These are phyloP conservation scores for Phytophthora colocasiae DNA, from an alignment of 352 stramenopile species.

Conservation along the genomic window DNA sequence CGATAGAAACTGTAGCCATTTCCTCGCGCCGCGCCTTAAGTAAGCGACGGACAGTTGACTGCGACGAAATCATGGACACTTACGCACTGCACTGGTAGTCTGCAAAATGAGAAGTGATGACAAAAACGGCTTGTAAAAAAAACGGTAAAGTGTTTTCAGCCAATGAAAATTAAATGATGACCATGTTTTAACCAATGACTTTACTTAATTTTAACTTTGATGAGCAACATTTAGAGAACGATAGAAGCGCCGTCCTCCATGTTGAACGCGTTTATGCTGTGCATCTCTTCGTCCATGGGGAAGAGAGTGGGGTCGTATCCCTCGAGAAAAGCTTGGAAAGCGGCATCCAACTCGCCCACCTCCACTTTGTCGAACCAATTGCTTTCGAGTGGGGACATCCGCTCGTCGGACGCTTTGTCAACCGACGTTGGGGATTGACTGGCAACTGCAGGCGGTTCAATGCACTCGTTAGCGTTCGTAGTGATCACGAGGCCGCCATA, in stretches of 20 bases:
- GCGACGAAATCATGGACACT: slow-evolving; percentile 9
- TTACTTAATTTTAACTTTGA: slow-evolving; percentile 22
- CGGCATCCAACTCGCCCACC: slow-evolving; percentile 28
- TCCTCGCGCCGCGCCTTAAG: slow-evolving; percentile 31
- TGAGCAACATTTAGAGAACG: slow-evolving; percentile 21
- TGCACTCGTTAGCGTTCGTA: slow-evolving; percentile 8
- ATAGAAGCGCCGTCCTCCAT: slow-evolving; percentile 22
- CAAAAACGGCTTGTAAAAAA: no score
- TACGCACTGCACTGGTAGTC: no score
- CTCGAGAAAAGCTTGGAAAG: slow-evolving; percentile 33
- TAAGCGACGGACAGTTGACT: slow-evolving; percentile 19
- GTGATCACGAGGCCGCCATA: slow-evolving; percentile 20
- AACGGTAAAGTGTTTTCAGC: no score
- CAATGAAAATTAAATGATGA: slow-evolving; percentile 6
- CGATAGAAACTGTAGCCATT: slow-evolving; percentile 23
- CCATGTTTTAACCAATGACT: slow-evolving; percentile 18
- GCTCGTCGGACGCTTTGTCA: slow-evolving; percentile 5
- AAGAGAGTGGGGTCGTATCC: slow-evolving; percentile 31
- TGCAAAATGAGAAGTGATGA: slow-evolving; percentile 12
- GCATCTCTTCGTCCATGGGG: slow-evolving; percentile 20
- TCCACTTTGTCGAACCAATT: slow-evolving; percentile 39
- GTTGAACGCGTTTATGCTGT: neutral
- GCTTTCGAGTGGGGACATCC: slow-evolving; percentile 14
- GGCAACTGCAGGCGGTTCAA: no score
- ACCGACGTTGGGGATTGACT: slow-evolving; percentile 26